Percentiles rank a stretch among this genome's conserved stretches.
phyloP scores from a whole-genome alignment of 768 basidiomycete genomes.

The Lyophyllum semitale region DNA sequence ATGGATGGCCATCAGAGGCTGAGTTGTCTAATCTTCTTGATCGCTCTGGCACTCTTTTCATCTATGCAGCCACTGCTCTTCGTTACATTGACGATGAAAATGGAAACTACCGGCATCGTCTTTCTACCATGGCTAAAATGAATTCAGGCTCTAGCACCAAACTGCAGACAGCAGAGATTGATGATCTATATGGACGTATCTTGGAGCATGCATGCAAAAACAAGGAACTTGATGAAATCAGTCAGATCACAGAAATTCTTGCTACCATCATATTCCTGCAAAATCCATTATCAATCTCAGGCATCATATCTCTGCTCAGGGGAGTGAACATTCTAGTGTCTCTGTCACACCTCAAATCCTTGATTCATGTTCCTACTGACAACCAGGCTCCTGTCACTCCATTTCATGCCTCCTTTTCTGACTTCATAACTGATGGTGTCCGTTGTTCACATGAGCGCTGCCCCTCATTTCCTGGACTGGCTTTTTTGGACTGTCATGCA shows the following conservation, averaged over 20 bases:
- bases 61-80: slow-evolving; percentile 15
- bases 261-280: slow-evolving; percentile 8
- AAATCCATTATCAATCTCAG: slow-evolving; percentile 11
- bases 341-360: background rate
- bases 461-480: slow-evolving; percentile 6
- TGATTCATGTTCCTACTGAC: background rate
- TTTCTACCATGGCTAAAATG: background rate
- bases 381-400: background rate
- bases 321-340: background rate
- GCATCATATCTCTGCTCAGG: background rate
- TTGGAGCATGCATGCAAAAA: background rate
- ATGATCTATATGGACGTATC: slow-evolving; percentile 1
- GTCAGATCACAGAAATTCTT: background rate
- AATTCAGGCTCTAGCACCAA: background rate
- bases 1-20: background rate
- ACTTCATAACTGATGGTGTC: slow-evolving; percentile 10
- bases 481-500: background rate
- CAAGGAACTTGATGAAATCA: background rate
- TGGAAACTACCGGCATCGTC: background rate
- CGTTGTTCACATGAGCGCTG: slow-evolving; percentile 9
- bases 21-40: slow-evolving; percentile 2
- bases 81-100: slow-evolving; percentile 7
- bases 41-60: slow-evolving; percentile 12
- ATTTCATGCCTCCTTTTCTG: slow-evolving; percentile 1
- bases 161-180: background rate